Conservation (phyloP, 2,329 filamentous ascomycete species). For the Phaeoacremonium minimum region DNA sequence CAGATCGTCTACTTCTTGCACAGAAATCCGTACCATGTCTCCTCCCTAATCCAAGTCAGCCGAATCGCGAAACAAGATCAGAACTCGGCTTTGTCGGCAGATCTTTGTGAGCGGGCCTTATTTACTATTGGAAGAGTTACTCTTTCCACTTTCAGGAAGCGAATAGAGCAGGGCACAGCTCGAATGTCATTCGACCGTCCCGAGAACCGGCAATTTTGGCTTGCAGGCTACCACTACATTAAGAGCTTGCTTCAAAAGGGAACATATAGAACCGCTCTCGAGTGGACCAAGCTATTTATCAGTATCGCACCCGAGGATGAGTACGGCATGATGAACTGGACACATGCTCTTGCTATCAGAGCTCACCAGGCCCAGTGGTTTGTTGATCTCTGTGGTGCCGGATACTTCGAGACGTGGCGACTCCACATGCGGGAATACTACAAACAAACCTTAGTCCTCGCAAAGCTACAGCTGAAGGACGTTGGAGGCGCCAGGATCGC, state of each 20-base stretch:
- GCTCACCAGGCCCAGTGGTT: constrained; percentile 74
- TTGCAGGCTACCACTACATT: constrained; percentile 86
- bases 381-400: constrained; percentile 58
- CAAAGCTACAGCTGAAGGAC: constrained; percentile 68
- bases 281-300: constrained; percentile 86
- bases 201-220: constrained; percentile 90
- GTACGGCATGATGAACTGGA: constrained; percentile 74
- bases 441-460: constrained; percentile 71
- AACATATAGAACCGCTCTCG: constrained; percentile 89
- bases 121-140: constrained; percentile 91
- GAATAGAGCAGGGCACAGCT: constrained; percentile 73
- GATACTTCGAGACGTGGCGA: constrained; percentile 32
- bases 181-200: constrained; percentile 75
- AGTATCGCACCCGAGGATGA: constrained; percentile 74
- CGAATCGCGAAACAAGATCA: constrained; percentile 89
- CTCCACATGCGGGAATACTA: constrained; percentile 54
- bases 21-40: constrained; percentile 47
- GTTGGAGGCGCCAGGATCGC: constrained; percentile 58
- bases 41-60: constrained; percentile 76
- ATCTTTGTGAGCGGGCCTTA: constrained; percentile 84
- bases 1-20: constrained; percentile 73
- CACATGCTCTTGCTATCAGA: constrained; percentile 82
- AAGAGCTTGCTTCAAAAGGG: constrained; percentile 80
- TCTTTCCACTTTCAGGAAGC: constrained; percentile 74
- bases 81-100: constrained; percentile 79